A percentile compares a stretch with the other conserved stretches of the same genome.
phyloP scores from a whole-genome alignment of 768 basidiomycete species.

The Psilocybe azurescens region DNA sequence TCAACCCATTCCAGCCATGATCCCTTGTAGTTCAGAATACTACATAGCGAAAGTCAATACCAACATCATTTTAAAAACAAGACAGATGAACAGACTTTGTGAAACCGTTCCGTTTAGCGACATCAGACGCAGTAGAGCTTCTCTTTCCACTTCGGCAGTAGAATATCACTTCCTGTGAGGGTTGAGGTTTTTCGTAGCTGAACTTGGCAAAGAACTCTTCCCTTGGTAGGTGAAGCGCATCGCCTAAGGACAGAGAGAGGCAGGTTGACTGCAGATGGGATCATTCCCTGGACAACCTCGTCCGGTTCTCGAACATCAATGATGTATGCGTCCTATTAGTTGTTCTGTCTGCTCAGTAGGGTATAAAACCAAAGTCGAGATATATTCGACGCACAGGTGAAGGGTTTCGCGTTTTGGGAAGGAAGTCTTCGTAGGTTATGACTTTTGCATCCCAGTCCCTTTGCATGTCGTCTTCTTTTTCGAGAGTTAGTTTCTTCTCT shows the following conservation, averaged over 20 bases:
- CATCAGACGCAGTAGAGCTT: slow-evolving; percentile 80
- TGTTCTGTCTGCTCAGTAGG: background rate
- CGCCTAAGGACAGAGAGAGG: slow-evolving; percentile 81
- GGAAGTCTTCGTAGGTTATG: slow-evolving; percentile 80
- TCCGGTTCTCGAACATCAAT: slow-evolving; percentile 95
- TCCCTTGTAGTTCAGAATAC: slow-evolving; percentile 79
- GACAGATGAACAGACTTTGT: slow-evolving; percentile 59
- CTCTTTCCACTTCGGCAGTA: slow-evolving; percentile 92
- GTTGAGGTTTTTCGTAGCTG: slow-evolving; percentile 77
- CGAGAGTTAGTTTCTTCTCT: slow-evolving; percentile 37
- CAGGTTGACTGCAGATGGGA: slow-evolving; percentile 90
- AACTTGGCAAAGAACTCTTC: slow-evolving; percentile 64
- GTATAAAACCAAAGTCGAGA: background rate
- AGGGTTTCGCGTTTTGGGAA: slow-evolving; percentile 80
- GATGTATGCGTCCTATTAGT: slow-evolving; percentile 64
- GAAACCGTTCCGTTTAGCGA: slow-evolving; percentile 82
- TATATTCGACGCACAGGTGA: slow-evolving; percentile 51
- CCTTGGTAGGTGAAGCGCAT: slow-evolving; percentile 62
- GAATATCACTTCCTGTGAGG: slow-evolving; percentile 79
- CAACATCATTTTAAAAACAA: background rate
- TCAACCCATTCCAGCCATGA: slow-evolving; percentile 89
- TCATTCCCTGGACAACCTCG: slow-evolving; percentile 90
- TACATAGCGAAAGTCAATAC: slow-evolving; percentile 23
- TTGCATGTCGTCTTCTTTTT: slow-evolving; percentile 49
- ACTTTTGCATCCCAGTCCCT: slow-evolving; percentile 80